Conservation (phyloP, 768 basidiomycete genomes). For the Tubosaeta sp. region DNA sequence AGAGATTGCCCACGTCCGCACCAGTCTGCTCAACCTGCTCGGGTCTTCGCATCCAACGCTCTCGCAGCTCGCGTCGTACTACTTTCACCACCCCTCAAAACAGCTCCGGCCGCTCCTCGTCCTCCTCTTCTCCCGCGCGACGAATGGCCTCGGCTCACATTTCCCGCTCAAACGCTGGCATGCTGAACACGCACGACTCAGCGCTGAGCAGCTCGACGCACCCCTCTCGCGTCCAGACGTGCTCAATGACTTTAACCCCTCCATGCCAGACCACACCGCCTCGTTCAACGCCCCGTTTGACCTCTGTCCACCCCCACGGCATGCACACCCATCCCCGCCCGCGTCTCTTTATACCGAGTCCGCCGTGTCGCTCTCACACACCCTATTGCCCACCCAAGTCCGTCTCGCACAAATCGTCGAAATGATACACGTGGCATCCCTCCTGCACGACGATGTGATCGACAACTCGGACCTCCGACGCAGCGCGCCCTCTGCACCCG, state of each 20-base stretch:
- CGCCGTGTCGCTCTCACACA: slow-evolving; percentile 26
- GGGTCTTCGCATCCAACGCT: slow-evolving; percentile 88
- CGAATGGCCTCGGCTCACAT: slow-evolving; percentile 76
- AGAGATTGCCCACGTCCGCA: slow-evolving; percentile 69
- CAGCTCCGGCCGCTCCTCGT: slow-evolving; percentile 89
- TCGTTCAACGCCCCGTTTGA: slow-evolving; percentile 62
- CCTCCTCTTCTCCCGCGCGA: slow-evolving; percentile 85
- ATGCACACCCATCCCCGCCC: slow-evolving; percentile 26
- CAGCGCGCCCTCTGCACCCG: slow-evolving; percentile 61
- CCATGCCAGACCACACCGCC: slow-evolving; percentile 71
- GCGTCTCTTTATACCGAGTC: slow-evolving; percentile 16
- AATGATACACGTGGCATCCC: slow-evolving; percentile 95
- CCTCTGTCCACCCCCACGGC: slow-evolving; percentile 34
- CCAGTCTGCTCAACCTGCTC: slow-evolving; percentile 69
- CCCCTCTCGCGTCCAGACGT: slow-evolving; percentile 78
- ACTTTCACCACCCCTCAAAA: slow-evolving; percentile 86
- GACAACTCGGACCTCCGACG: slow-evolving; percentile 72
- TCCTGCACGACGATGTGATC: slow-evolving; percentile 89
- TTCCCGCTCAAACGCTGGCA: slow-evolving; percentile 62
- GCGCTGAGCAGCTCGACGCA: slow-evolving; percentile 63
- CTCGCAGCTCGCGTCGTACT: slow-evolving; percentile 84
- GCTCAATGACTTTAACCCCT: slow-evolving; percentile 88
- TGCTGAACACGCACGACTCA: slow-evolving; percentile 55
- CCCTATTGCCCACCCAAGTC: slow-evolving; percentile 75
- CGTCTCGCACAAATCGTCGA: slow-evolving; percentile 95